Percentiles rank a stretch among this genome's conserved stretches.
Conservation (phyloP, 164 flowering plant species). For the Dillenia turbinata region DNA sequence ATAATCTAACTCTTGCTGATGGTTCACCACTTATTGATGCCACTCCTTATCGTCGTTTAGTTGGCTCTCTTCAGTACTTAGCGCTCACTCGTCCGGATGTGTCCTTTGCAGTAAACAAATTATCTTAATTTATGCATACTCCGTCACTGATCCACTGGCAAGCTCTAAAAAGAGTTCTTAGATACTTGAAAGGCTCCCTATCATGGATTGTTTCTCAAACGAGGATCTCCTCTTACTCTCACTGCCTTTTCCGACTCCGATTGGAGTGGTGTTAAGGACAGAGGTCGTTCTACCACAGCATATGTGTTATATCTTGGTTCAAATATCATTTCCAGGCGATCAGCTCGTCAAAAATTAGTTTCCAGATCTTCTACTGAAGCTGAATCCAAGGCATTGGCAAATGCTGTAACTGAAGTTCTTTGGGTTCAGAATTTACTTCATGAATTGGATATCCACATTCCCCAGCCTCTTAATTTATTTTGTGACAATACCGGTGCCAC, state of each 20-base stretch:
- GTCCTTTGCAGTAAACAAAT: neutral
- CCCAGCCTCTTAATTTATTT: neutral
- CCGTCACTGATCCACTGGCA: neutral
- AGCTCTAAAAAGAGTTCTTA: neutral
- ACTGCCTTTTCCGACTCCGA: too few relatives aligned
- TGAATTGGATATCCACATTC: neutral
- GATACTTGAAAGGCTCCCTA: neutral
- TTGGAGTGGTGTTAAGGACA: too few relatives aligned
- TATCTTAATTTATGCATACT: constrained; percentile 1
- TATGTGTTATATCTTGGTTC: too few relatives aligned
- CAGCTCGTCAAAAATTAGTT: neutral
- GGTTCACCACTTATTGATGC: neutral
- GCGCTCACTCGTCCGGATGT: neutral
- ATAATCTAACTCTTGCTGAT: neutral
- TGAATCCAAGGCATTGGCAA: neutral
- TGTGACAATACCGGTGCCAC: constrained; percentile 8
- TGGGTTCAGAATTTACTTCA: neutral
- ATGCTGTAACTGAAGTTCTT: neutral
- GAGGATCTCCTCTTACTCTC: too few relatives aligned
- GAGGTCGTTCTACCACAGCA: too few relatives aligned
- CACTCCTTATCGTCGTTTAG: neutral
- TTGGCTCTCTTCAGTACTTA: constrained; percentile 2
- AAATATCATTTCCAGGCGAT: neutral
- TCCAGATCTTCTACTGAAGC: neutral
- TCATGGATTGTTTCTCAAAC: too few relatives aligned